phyloP scores from a whole-genome alignment of 2,329 filamentous ascomycete genomes.

The Fusarium chuoi region DNA sequence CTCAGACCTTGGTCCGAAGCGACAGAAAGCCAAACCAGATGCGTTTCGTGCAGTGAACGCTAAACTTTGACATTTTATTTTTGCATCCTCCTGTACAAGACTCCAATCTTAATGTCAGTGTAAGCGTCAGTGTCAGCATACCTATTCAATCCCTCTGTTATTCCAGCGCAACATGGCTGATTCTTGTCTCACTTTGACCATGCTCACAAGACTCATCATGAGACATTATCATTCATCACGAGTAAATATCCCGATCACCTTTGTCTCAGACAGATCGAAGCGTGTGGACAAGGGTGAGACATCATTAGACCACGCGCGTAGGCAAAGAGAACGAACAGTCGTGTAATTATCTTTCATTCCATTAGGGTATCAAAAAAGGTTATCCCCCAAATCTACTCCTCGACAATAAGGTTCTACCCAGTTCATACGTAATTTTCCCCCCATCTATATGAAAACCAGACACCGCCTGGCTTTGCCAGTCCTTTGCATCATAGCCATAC shows the following conservation, averaged over 20 bases:
- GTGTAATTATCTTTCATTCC: conserved; percentile 37
- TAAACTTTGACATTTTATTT: neutral
- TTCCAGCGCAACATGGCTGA: neutral
- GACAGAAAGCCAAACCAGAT: neutral
- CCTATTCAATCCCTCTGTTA: neutral
- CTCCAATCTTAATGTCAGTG: neutral
- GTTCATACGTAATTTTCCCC: conserved; percentile 39
- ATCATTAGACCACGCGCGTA: neutral
- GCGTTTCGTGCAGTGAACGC: neutral
- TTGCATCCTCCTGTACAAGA: neutral
- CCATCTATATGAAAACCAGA: conserved; percentile 37
- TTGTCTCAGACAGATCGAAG: conserved; percentile 4
- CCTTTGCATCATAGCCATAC: conserved; percentile 14
- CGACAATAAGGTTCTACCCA: conserved; percentile 37
- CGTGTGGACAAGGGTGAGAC: neutral
- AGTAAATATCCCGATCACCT: neutral
- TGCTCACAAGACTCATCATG: neutral
- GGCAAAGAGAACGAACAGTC: neutral
- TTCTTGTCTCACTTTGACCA: neutral
- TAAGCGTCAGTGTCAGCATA: neutral
- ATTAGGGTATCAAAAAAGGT: conserved; percentile 41
- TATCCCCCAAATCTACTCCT: conserved; percentile 37
- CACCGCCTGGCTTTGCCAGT: conserved; percentile 27
- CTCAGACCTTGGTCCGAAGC: neutral
- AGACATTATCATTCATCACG: neutral